Conservation (phyloP, 2,329 filamentous ascomycete species). For the Verticillium nubilum region DNA sequence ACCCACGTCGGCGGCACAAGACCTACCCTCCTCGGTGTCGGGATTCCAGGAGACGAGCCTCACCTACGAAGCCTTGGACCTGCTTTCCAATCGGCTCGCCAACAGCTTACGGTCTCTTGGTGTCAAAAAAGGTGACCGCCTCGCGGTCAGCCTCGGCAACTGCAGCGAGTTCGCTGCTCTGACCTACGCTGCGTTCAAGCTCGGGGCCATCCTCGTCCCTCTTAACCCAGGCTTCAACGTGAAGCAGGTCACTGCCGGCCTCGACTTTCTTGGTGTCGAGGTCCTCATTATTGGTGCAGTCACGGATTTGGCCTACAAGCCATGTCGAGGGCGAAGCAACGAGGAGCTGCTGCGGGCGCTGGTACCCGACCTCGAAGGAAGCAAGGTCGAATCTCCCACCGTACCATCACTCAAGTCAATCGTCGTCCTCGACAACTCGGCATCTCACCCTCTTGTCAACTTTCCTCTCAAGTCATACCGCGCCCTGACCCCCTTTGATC, state of each 20-base stretch:
- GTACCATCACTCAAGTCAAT: constrained; percentile 68
- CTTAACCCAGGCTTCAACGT: constrained; percentile 87
- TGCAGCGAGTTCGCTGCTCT: constrained; percentile 76
- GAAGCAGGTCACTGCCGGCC: constrained; percentile 69
- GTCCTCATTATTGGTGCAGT: constrained; percentile 83
- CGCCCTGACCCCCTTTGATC: constrained; percentile 39
- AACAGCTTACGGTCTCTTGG: constrained; percentile 63
- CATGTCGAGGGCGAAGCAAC: constrained; percentile 49
- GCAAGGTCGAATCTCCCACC: constrained; percentile 30
- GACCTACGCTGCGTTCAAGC: constrained; percentile 87
- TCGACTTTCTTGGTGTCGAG: constrained; percentile 67
- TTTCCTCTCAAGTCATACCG: constrained; percentile 35
- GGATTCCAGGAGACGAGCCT: constrained; percentile 57
- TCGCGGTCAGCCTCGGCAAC: constrained; percentile 85
- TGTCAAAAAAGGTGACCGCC: constrained; percentile 75
- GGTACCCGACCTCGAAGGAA: constrained; percentile 32
- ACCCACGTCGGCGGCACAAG: constrained; percentile 23
- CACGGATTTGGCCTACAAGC: constrained; percentile 71
- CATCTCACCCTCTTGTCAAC: constrained; percentile 33
- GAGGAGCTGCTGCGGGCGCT: constrained; percentile 38
- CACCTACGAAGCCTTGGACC: constrained; percentile 72
- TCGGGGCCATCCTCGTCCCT: constrained; percentile 91
- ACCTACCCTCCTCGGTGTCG: constrained; percentile 43
- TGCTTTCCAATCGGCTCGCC: constrained; percentile 70
- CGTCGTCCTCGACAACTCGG: constrained; percentile 74